Evolutionary conservation across 148 eudicot genomes (phyloP), one percentile per base, ranked within the genome.

Genomic region (Rhododendron ovatum): DNA sequence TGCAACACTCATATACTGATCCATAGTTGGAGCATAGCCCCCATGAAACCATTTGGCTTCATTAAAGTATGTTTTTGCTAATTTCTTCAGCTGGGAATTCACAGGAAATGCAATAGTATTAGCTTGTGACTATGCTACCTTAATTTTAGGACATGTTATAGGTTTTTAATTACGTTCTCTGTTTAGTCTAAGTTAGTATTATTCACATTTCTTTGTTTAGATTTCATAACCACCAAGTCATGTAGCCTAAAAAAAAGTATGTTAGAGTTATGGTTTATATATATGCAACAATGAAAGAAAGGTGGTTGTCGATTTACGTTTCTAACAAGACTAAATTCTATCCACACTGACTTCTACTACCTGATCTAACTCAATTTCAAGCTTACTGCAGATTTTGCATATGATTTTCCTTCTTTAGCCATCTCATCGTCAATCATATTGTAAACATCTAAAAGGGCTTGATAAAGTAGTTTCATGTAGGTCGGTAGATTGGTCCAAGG

Each of bases 11-110:
- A 37, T 37, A 37, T 2, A 37, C 37, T 1, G 2, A 37, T 37
- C 37, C 37, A 85, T 30, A 35, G 35, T 90, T 2, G 93, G 92
- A 26, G 88, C 59, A 83, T 87, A 77, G 4, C 86, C 88, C 47
- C 67, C 37, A 6, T 91, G 78, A 18, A 85, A 84, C 94, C 94
- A 91, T 80, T 78, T 90, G 18, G 89, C 90, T 74, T 91, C 93
- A 71, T 86, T 83, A 39, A 89, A 20, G 85, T 91, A 91, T 0
- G 85, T 88, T 83, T 37, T 80, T 8, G 81, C 80, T 80, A 85
- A 57, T 5, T 10, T 50, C 83, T 86, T 87, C 81, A 86, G 79
- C 93, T 91, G 50, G 1, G 2, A 48, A 15, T 84, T 22, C 0
- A 33, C 5, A 22, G 65, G 59, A 77, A 57, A 15, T 10, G 12